Evolutionary conservation across 192 early-diverging fungal species (phyloP).

Genomic region (Lunasporangiospora selenospora): DNA sequence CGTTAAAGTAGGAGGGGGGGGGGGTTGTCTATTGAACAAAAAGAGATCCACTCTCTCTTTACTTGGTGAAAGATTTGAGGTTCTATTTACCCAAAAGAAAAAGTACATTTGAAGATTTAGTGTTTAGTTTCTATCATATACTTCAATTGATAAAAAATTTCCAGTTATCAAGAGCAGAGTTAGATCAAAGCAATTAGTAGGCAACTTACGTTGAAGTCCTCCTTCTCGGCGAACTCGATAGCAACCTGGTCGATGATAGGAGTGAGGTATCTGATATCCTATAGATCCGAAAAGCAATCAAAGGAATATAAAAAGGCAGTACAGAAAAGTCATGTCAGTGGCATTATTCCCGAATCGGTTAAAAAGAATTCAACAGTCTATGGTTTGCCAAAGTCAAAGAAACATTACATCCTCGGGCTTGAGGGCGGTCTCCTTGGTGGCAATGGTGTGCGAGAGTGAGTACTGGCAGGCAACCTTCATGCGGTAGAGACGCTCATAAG

Average conservation of each 20-base stretch:
- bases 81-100: constrained; percentile 7
- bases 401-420: constrained; percentile 82
- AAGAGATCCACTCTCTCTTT: constrained; percentile 7
- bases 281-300: constrained; percentile 14
- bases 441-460: constrained; percentile 71
- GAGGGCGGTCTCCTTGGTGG: constrained; percentile 75
- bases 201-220: constrained; percentile 64
- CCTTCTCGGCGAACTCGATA: constrained; percentile 78
- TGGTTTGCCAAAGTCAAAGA: neutral
- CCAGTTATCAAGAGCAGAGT: constrained; percentile 18
- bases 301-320: constrained; percentile 2
- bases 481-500: constrained; percentile 80
- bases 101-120: neutral
- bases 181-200: constrained; percentile 41
- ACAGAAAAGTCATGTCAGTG: no score
- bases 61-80: constrained; percentile 35
- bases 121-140: neutral
- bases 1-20: no score
- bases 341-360: neutral
- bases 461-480: constrained; percentile 79
- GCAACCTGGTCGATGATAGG: constrained; percentile 84
- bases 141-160: neutral
- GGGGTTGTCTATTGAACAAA: no score
- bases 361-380: neutral
- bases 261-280: constrained; percentile 86